A percentile compares a stretch with the other conserved stretches of the same genome.
phyloP scores from a whole-genome alignment of 192 early-diverging fungal species.

The Mortierella hygrophila region DNA sequence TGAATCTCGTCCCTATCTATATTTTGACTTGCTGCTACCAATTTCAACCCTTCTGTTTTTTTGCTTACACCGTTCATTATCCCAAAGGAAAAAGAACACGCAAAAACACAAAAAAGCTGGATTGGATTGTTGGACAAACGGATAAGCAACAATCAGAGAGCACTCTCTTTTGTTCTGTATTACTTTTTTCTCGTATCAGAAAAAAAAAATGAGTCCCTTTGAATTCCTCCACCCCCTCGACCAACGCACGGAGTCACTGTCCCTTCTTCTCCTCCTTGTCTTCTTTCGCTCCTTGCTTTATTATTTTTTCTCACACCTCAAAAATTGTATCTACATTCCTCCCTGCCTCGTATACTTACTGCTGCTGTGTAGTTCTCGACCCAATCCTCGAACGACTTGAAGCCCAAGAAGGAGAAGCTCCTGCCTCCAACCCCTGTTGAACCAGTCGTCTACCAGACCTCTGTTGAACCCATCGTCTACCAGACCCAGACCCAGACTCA shows the following conservation, averaged over 20 bases:
- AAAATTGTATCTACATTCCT: background rate
- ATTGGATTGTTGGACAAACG: conserved; percentile 5
- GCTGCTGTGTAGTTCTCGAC: conserved; percentile 10
- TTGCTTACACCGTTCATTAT: background rate
- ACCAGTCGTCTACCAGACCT: background rate
- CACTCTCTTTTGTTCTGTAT: background rate
- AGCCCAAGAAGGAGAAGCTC: conserved; percentile 3
- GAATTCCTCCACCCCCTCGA: background rate
- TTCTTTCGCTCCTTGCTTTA: background rate
- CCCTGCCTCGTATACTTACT: background rate
- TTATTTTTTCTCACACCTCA: background rate
- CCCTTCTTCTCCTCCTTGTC: background rate
- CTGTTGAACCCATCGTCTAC: background rate
- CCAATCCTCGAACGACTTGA: background rate
- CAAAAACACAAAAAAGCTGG: background rate
- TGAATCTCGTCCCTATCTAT: background rate
- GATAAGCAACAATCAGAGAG: background rate
- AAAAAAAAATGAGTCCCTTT: background rate
- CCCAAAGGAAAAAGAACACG: background rate
- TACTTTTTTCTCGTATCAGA: background rate
- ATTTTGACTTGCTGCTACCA: background rate
- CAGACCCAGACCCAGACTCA: conserved; percentile 2
- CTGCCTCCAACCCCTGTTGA: conserved; percentile 1
- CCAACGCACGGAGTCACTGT: background rate
- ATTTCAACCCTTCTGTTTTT: background rate